Base-by-base conservation (phyloP, 257 asterid genomes). In the Lycium ferocissimum region DNA sequence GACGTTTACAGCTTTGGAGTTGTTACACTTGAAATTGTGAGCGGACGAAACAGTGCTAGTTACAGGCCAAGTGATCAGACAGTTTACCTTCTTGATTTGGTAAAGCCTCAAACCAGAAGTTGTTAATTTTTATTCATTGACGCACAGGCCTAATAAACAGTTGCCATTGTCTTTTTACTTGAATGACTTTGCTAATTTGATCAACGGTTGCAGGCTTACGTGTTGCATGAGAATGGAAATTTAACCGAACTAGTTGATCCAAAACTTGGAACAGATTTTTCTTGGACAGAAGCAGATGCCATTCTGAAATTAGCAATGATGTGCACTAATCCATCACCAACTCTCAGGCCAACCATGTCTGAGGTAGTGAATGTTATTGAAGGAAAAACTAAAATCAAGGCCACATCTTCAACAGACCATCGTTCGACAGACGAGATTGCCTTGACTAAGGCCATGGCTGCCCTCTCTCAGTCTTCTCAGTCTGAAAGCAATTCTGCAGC, bases 1-100 rank as follows among this genome's bases (percentile, higher is more conserved):
- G 86, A 86, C 22, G 86, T 86, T 53, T 86, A 86, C 49, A 86
- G 88, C 81, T 83, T 73, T 63, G 88, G 88, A 20, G 58, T 86
- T 83, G 84, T 83, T 15, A 58, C 62, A 12, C 86, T 86, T 22
- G 88, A 86, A 79, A 66, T 86, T 65, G 51, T 86, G 47, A 86
- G 86, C 20, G 86, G 88, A 18, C 54, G 47, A 57, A 66, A 78
- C 20, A 75, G 79, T 69, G 33, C 76, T 38, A 83, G 62, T 22
- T 53, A 9, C 71, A 54, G 56, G 66, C 20, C 82, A 33, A 86
- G 59, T 53, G 82, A 76, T 45, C 81, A 78, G 53, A 62, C 80
- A n/a, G 66, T 38, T 7, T 86, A 79, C 81, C 86, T 86, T 83
- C 20, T 65, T 65, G 82, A 86, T 12, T n/a, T 2, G 69, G 88